Evolutionary conservation across 805 yeast genomes (phyloP), one percentile per base, ranked within the genome.

Genomic region (Candida ovalis): DNA sequence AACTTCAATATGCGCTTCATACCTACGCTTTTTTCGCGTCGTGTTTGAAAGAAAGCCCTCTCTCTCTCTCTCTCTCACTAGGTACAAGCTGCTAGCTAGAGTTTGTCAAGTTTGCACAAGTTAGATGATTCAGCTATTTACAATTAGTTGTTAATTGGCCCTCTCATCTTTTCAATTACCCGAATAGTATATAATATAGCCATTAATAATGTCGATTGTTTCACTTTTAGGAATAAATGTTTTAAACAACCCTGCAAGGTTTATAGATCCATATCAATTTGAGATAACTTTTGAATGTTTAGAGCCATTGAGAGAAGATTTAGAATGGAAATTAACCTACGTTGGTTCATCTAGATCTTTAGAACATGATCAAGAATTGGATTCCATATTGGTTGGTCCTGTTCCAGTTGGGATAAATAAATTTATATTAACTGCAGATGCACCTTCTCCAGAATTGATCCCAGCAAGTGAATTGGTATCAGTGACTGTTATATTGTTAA

Each of bases 281-380:
- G 98, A 94, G 67, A 94, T 94, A 68, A 94, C 99, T 0, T 94
- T 94, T 62, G 99, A 94, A 68, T 94, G 99, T 67, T 72, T 92
- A 42, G 99, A 94, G 67, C 90, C 96, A 1, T 73, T 94, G 56
- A 88, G 81, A 59, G 90, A 86, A 60, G 99, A 94, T 66, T 74
- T 94, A 49, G 99, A 94, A 67, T 94, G 99, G 99, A 94, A 94
- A 66, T 73, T 94, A 49, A 92, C 97, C 1, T 94, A 94, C 58
- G 99, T 94, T 37, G 99, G 99, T 1, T 88, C 96, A 4, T 91
- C 97, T 1, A 78, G 96, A 42, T 89, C 97, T 35, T 67, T 89
- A 44, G 97, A 94, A 54, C 97, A 94, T 59, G 99, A 94, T 66
- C 99, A 94, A 68, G 97, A 91, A 64, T 73, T 94, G 47, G 99